Evolutionary conservation across 495 filamentous ascomycete genomes (phyloP).

Genomic region (Talaromyces stipitatus): DNA sequence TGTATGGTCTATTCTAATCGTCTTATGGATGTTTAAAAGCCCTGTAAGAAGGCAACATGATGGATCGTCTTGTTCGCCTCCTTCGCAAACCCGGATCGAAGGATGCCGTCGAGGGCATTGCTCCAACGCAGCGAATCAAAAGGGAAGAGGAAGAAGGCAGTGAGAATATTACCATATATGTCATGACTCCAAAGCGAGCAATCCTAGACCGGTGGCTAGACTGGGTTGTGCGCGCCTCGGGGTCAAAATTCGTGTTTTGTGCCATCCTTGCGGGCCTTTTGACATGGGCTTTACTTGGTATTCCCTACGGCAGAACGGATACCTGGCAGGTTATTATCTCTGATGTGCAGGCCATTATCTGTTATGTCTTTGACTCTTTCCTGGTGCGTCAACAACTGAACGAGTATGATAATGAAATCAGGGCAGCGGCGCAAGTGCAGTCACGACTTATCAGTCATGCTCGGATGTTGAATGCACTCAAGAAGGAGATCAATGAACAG

Average conservation of each 20-base stretch:
- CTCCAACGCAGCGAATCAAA: no score
- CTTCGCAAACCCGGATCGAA: no score
- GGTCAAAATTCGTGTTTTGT: slow-evolving; percentile 20
- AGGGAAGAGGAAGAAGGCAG: no score
- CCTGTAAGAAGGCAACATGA: no score
- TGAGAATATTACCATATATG: no score
- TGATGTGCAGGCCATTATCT: slow-evolving; percentile 28
- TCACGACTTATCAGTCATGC: slow-evolving; percentile 23
- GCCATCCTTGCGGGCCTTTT: slow-evolving; percentile 18
- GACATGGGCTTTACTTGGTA: slow-evolving; percentile 21
- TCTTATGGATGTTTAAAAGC: no score
- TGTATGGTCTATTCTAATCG: no score
- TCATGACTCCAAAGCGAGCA: slow-evolving; percentile 5
- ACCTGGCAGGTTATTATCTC: slow-evolving; percentile 30
- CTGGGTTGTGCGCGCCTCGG: slow-evolving; percentile 16
- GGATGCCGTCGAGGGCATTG: no score
- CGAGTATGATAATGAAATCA: slow-evolving; percentile 17
- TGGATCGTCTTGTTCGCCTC: no score
- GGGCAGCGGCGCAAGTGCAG: slow-evolving; percentile 17
- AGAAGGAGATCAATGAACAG: slow-evolving; percentile 12
- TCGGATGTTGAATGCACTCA: slow-evolving; percentile 19
- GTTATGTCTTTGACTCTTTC: slow-evolving; percentile 31
- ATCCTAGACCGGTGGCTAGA: slow-evolving; percentile 27
- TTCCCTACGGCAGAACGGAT: slow-evolving; percentile 18
- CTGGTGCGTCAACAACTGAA: slow-evolving; percentile 31